Evolutionary conservation across 345 rosid species (phyloP).

Genomic region (Excoecaria agallocha): DNA sequence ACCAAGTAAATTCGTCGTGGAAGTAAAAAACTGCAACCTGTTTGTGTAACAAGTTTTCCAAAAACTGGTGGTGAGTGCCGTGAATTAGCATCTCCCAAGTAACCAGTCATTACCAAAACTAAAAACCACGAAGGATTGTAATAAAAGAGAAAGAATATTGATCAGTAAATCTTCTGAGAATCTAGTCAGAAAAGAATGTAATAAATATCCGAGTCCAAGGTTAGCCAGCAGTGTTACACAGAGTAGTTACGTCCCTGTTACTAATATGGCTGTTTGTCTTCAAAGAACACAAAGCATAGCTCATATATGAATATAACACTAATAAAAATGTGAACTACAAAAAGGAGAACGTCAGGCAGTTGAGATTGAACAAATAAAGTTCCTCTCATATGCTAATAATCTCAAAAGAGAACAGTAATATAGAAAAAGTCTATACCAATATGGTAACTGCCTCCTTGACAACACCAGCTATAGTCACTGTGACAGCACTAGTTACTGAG

Average conservation of each 20-base stretch:
- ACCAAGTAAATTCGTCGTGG: slow-evolving; percentile 91
- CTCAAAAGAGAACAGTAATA: neutral
- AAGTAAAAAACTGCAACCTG: slow-evolving; percentile 99
- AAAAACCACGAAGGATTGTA: neutral
- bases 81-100: neutral
- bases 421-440: slow-evolving; percentile 46
- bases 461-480: slow-evolving; percentile 96
- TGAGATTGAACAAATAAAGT: neutral
- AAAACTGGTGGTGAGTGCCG: neutral
- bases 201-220: neutral
- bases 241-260: neutral
- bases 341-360: neutral
- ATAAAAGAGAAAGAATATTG: neutral
- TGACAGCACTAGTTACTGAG: slow-evolving; percentile 98
- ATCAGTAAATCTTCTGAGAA: neutral
- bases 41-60: slow-evolving; percentile 7
- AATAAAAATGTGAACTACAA: neutral
- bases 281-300: neutral
- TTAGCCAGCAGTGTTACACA: neutral
- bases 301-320: neutral
- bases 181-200: neutral
- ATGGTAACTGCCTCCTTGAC: slow-evolving; percentile 99
- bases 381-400: neutral
- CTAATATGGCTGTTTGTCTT: neutral
- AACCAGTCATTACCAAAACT: neutral